These are phyloP conservation scores for Gonapodya sp. DNA, from an alignment of 192 early-diverging fungal species.

Conservation along the genomic window DNA sequence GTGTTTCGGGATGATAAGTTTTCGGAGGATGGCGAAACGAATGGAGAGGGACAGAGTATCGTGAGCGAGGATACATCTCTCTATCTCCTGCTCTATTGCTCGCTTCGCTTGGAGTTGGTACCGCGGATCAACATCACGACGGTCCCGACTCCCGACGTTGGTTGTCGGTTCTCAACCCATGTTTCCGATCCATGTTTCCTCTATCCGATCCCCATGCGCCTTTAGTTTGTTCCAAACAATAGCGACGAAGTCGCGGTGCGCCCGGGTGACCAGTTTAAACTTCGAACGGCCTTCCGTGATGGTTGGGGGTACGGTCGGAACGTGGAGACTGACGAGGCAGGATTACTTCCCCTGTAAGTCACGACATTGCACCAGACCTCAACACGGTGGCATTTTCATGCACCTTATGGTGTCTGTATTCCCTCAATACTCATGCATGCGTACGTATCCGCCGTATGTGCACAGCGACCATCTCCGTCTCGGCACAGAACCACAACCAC, in stretches of 20 bases:
- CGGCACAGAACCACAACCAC: background rate
- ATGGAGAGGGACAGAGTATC: too few relatives aligned
- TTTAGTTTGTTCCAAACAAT: background rate
- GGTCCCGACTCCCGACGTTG: background rate
- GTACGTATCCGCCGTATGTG: background rate
- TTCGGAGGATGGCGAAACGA: too few relatives aligned
- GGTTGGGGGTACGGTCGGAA: background rate
- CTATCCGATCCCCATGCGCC: too few relatives aligned
- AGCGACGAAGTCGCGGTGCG: background rate
- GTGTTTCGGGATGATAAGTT: background rate
- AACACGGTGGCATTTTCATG: background rate
- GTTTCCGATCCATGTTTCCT: background rate
- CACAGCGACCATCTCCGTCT: background rate
- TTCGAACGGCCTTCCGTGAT: background rate
- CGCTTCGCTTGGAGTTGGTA: too few relatives aligned
- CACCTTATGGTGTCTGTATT: background rate
- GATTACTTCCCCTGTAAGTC: background rate
- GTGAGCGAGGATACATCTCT: too few relatives aligned
- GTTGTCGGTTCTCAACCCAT: background rate
- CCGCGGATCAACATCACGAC: too few relatives aligned
- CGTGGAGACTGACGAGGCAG: background rate
- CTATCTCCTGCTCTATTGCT: too few relatives aligned
- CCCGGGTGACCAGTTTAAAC: background rate
- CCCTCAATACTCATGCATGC: background rate
- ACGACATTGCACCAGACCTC: background rate